These are phyloP conservation scores for Choricystis sp. DNA, from an alignment of 139 green algal genomes.

Conservation along the genomic window DNA sequence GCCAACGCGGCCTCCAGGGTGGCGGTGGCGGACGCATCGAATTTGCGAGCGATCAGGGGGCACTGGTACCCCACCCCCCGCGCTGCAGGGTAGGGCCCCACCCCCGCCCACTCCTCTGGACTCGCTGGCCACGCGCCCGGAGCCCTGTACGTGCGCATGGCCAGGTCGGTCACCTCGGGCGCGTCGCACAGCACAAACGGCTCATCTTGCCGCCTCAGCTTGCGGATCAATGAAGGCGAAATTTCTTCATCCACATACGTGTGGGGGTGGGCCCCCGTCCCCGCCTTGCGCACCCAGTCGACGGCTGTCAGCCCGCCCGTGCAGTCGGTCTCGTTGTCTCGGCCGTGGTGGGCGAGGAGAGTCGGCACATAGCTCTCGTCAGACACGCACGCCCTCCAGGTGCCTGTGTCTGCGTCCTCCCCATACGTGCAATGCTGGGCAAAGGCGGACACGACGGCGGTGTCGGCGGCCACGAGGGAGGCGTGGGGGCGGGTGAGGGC, in stretches of 20 bases:
- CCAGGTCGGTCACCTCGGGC: neutral
- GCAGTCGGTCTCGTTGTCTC: slow-evolving; percentile 1
- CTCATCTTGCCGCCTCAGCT: neutral
- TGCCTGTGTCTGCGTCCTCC: no score
- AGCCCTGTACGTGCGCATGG: neutral
- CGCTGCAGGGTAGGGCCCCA: no score
- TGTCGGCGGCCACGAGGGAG: slow-evolving; percentile 8
- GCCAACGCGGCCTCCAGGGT: neutral
- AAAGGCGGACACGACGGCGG: slow-evolving; percentile 10
- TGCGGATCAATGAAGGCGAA: neutral
- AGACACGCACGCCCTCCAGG: slow-evolving; percentile 12
- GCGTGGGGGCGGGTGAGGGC: slow-evolving; percentile 14
- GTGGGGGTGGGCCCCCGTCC: neutral
- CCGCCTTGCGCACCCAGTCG: neutral
- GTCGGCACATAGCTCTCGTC: slow-evolving; percentile 29
- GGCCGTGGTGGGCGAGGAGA: slow-evolving; percentile 12
- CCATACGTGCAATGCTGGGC: slow-evolving; percentile 2
- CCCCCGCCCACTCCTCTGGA: no score
- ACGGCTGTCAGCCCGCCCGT: neutral
- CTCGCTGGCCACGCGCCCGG: no score
- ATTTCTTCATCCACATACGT: neutral
- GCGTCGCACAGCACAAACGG: neutral
- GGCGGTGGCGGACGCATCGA: neutral
- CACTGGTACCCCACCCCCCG: neutral
- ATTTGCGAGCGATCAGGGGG: neutral